Base-by-base conservation (phyloP, 306 rosid genomes). In the Dicorynia guianensis region DNA sequence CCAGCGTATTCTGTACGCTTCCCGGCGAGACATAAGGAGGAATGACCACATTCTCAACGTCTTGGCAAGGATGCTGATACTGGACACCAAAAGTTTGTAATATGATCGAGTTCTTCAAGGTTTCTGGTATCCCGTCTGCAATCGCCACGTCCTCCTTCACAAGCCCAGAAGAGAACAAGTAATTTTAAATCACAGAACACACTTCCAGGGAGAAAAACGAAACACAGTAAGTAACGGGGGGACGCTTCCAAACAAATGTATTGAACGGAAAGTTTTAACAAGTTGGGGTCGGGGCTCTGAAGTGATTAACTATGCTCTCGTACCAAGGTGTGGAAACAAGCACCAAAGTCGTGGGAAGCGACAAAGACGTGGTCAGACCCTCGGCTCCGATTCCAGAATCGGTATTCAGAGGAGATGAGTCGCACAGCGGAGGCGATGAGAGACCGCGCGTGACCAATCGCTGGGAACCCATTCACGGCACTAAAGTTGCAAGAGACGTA, bases 401-500 rank as follows among this genome's bases (percentile, higher is more conserved):
- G 85, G 75, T 85, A 86, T 0, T 79, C 86, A 0, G 81, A 30
- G 8, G 92, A 84, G 83, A 92, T 55, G 73, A 82, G 81, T 1
- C 64, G 43, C 2, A 96, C 79, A 0, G 97, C 96, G 11, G 97
- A 92, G 43, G 89, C 43, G 8, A 96, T 59, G 5, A 96, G 91
- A 0, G 85, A 44, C 8, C 99, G 96, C 1, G 99, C 99, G 79
- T 96, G 98, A 46, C 97, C 98, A 12, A 92, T 90, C 34, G 98
- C 97, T 0, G 97, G 99, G 86, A 96, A 96, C 38, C 99, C 99
- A 64, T 92, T 92, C 4, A 88, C 78, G 76, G 89, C 76, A 87
- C 98, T 96, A 85, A 96, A 96, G 72, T 96, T 96, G 87, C 99
- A 96, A 30, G 99, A 92, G 0, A 96, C 98, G 67, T 96, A 96